phyloP scores from a whole-genome alignment of 805 yeast genomes.

The Millerago galiae region DNA sequence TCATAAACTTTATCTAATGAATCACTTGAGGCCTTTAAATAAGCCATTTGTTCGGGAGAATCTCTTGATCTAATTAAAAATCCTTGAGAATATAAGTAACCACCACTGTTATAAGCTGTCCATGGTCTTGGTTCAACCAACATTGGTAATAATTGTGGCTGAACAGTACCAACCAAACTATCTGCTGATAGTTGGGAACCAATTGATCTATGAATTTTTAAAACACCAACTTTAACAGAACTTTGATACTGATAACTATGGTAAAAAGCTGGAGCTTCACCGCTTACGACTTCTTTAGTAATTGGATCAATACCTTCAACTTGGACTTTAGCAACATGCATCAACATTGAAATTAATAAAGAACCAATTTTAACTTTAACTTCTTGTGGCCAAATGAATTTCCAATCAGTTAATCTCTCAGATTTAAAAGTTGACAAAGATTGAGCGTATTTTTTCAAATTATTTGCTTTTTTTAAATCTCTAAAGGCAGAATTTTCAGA shows the following conservation, averaged over 20 bases:
- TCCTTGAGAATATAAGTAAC: slow-evolving; percentile 62
- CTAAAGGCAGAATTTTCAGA: slow-evolving; percentile 50
- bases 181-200: slow-evolving; percentile 63
- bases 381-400: slow-evolving; percentile 47
- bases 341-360: slow-evolving; percentile 60
- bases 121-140: slow-evolving; percentile 85
- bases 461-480: slow-evolving; percentile 37
- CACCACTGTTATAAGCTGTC: slow-evolving; percentile 79
- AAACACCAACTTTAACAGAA: slow-evolving; percentile 77
- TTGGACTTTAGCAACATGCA: slow-evolving; percentile 76
- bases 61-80: slow-evolving; percentile 71
- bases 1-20: slow-evolving; percentile 61
- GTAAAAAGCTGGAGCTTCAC: slow-evolving; percentile 82
- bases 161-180: slow-evolving; percentile 54
- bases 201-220: slow-evolving; percentile 67
- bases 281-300: slow-evolving; percentile 58
- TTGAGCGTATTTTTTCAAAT: slow-evolving; percentile 21
- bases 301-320: slow-evolving; percentile 80
- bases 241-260: slow-evolving; percentile 79
- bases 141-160: slow-evolving; percentile 92
- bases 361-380: slow-evolving; percentile 75
- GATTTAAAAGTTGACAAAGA: slow-evolving; percentile 29
- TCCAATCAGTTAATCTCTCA: slow-evolving; percentile 29
- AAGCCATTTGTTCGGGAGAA: slow-evolving; percentile 85
- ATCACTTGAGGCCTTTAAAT: slow-evolving; percentile 77